Evolutionary conservation across 495 filamentous ascomycete species (phyloP).

Genomic region (Antarctomyces pellizariae): DNA sequence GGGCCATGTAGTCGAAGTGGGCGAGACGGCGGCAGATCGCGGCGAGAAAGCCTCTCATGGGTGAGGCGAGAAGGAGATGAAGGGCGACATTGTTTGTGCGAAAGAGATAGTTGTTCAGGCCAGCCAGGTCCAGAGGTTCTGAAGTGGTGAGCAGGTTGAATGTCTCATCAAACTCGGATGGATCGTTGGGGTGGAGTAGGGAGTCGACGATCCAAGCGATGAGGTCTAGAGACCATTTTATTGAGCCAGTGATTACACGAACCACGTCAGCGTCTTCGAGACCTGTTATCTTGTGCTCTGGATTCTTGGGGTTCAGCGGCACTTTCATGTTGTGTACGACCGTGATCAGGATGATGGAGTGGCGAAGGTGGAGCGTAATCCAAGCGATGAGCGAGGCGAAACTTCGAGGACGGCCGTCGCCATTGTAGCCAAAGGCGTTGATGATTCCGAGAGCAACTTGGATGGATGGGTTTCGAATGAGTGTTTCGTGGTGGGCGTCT

Average conservation of each 20-base stretch:
- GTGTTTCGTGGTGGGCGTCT: slow-evolving; percentile 40
- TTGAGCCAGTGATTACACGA: slow-evolving; percentile 27
- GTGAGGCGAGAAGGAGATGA: slow-evolving; percentile 46
- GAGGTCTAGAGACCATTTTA: slow-evolving; percentile 44
- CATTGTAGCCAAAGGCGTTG: slow-evolving; percentile 40
- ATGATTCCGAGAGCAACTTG: slow-evolving; percentile 48
- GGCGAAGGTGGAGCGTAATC: slow-evolving; percentile 45
- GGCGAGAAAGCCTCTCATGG: slow-evolving; percentile 45
- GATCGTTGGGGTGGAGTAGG: slow-evolving; percentile 15
- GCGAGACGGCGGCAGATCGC: slow-evolving; percentile 39
- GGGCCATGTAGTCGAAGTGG: slow-evolving; percentile 19
- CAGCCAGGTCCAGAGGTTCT: slow-evolving; percentile 22
- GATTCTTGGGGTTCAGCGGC: slow-evolving; percentile 16
- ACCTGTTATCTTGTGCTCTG: slow-evolving; percentile 22
- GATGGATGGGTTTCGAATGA: slow-evolving; percentile 42
- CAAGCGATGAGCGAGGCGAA: slow-evolving; percentile 50
- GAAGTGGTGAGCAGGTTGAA: slow-evolving; percentile 14
- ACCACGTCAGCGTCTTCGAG: slow-evolving; percentile 40
- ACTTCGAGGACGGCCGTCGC: slow-evolving; percentile 30
- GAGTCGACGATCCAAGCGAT: slow-evolving; percentile 43
- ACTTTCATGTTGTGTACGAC: slow-evolving; percentile 28
- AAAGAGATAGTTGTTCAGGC: slow-evolving; percentile 21
- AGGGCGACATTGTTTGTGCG: slow-evolving; percentile 30
- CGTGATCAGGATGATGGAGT: slow-evolving; percentile 40
- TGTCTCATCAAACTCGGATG: background rate